Conservation (phyloP, 2,329 filamentous ascomycete genomes). For the Ophiostoma quercus region DNA sequence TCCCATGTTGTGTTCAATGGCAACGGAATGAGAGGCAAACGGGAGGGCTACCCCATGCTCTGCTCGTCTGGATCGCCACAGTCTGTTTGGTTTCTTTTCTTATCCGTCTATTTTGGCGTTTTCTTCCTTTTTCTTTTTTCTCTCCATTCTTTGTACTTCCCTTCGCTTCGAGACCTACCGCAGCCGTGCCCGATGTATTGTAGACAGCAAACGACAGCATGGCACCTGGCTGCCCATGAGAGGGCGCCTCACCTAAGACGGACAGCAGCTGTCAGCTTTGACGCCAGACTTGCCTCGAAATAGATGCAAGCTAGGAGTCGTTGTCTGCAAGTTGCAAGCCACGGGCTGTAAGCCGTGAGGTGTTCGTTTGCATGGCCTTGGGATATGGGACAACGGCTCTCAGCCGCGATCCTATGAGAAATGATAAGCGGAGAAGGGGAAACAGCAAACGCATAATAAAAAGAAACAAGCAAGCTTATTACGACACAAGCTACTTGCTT, state of each 20-base stretch:
- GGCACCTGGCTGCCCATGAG: constrained; percentile 21
- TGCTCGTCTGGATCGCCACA: not conserved
- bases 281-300: not conserved
- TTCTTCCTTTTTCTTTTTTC: not conserved
- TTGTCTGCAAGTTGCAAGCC: not conserved
- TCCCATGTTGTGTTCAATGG: not conserved
- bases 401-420: not conserved
- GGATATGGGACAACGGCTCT: not conserved
- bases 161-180: not conserved
- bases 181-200: constrained; percentile 9
- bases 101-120: not conserved
- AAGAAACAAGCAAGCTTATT: not conserved
- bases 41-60: constrained; percentile 9
- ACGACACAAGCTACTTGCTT: not conserved
- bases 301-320: not conserved
- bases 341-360: not conserved
- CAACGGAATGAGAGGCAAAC: constrained; percentile 4
- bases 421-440: not conserved
- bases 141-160: not conserved
- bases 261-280: not conserved
- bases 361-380: not conserved
- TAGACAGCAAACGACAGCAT: constrained; percentile 13
- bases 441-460: not conserved
- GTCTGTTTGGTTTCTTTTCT: not conserved
- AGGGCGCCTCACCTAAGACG: constrained; percentile 7